Base-by-base conservation (phyloP, 139 green algal species). In the Tetratostichococcus sp. region DNA sequence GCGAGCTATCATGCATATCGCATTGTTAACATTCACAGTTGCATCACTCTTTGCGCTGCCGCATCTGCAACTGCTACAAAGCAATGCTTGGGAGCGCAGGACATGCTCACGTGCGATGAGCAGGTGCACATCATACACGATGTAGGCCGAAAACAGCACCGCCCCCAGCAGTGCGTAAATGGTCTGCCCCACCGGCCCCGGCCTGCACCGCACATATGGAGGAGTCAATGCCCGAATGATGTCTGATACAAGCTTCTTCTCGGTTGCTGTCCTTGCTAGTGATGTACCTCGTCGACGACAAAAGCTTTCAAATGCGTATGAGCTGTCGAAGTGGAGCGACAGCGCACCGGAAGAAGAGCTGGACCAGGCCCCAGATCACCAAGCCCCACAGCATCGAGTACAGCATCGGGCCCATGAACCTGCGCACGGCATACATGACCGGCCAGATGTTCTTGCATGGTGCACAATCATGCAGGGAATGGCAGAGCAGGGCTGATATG, bases 381-480 rank as follows among this genome's bases (percentile, higher is more conserved):
- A 91, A 19, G 4, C 65, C 73, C 58, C 43, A 72, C 66, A 87
- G 70, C 5, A 22, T 31, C 57, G 70, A 58, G 70, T 87, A 93
- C n/a, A 94, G 86, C 67, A 92, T 88, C 22, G 89, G 89, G 0
- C 84, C 89, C 68, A 91, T 72, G 66, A 81, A 88, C 14, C 76
- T 84, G 74, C 39, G 39, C 57, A 69, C 26, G n/a, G 33, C 22
- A 57, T 30, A 43, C 23, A 21, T 19, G n/a, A n/a, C n/a, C n/a
- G n/a, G n/a, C n/a, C n/a, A n/a, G n/a, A n/a, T n/a, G n/a, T 35
- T 26, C 28, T 23, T 68, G 0, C 23, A 72, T 59, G 28, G 26
- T 30, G 50, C 30, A 26, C 39, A n/a, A n/a, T n/a, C n/a, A n/a
- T n/a, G n/a, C n/a, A n/a, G n/a, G n/a, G n/a, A 33, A 0, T 33